These are phyloP conservation scores for Chytriomyces confervae DNA, from an alignment of 192 early-diverging fungal genomes.

Conservation along the genomic window DNA sequence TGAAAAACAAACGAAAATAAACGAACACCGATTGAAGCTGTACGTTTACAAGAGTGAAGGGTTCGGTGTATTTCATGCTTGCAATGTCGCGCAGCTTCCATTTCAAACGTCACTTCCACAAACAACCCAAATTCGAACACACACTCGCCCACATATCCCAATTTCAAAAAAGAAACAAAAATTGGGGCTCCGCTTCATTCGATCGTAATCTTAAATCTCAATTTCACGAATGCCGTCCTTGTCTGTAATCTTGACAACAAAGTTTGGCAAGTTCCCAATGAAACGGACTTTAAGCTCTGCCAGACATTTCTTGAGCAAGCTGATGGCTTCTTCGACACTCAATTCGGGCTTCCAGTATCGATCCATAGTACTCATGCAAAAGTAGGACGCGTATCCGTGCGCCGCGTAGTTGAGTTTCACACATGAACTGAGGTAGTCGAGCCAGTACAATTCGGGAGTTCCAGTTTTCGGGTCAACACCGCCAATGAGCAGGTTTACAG, in stretches of 20 bases:
- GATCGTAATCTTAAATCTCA: slow-evolving; percentile 17
- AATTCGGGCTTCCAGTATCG: slow-evolving; percentile 85
- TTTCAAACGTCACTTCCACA: not conserved
- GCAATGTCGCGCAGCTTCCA: not conserved
- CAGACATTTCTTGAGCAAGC: slow-evolving; percentile 84
- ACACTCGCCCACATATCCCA: not conserved
- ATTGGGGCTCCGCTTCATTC: not conserved
- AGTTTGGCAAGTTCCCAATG: slow-evolving; percentile 82
- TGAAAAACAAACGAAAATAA: too few species aligned
- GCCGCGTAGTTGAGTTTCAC: slow-evolving; percentile 82
- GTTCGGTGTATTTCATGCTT: not conserved
- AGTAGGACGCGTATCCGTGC: slow-evolving; percentile 93
- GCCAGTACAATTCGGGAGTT: slow-evolving; percentile 83
- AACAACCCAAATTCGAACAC: not conserved
- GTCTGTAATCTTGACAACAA: slow-evolving; percentile 84
- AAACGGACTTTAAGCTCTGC: slow-evolving; percentile 83
- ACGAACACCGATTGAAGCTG: too few species aligned
- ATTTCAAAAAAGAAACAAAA: slow-evolving; percentile 1
- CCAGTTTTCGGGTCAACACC: slow-evolving; percentile 80
- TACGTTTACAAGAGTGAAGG: not conserved
- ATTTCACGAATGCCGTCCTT: slow-evolving; percentile 75
- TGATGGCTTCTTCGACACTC: slow-evolving; percentile 81
- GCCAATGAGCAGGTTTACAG: slow-evolving; percentile 87
- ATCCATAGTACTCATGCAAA: slow-evolving; percentile 89
- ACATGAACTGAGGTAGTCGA: slow-evolving; percentile 86